These are phyloP conservation scores for Ustilago lituana DNA, from an alignment of 1,284 basidiomycete genomes.

Conservation along the genomic window DNA sequence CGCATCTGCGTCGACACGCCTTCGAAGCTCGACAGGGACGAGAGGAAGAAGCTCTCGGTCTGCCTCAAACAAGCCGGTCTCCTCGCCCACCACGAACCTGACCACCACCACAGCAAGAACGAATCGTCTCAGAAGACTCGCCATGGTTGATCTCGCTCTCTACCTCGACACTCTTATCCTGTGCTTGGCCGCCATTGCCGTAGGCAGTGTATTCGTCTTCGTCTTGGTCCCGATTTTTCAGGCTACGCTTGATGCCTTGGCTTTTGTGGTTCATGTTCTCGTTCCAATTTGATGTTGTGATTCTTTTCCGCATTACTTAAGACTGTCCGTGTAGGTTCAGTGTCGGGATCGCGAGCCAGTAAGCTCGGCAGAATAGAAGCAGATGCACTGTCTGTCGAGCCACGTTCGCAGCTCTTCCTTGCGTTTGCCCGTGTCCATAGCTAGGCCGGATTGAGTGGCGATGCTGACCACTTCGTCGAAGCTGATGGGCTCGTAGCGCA, in stretches of 20 bases:
- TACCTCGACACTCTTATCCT: too few relatives aligned
- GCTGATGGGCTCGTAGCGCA: constrained; percentile 43
- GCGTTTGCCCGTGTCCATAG: constrained; percentile 21
- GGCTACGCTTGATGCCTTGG: constrained; percentile 21
- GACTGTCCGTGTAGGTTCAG: not conserved
- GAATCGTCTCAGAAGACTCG: not conserved
- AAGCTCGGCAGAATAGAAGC: constrained; percentile 34
- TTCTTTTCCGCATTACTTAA: not conserved
- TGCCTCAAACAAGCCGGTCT: constrained; percentile 29
- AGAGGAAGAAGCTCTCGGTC: constrained; percentile 20
- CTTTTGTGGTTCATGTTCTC: not conserved
- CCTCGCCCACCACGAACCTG: not conserved
- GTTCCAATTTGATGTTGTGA: constrained; percentile 1
- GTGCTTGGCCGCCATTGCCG: too few relatives aligned
- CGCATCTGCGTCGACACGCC: constrained; percentile 33
- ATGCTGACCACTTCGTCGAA: constrained; percentile 46
- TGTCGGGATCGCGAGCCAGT: constrained; percentile 26
- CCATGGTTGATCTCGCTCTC: constrained; percentile 4
- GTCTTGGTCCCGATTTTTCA: not conserved
- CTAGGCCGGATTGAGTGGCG: constrained; percentile 11
- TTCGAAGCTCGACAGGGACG: constrained; percentile 28
- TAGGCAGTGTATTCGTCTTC: constrained; percentile 1
- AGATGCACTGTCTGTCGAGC: constrained; percentile 41
- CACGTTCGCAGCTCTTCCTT: constrained; percentile 40
- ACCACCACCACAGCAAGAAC: not conserved